Base-by-base conservation (phyloP, 768 basidiomycete genomes). In the Aureoboletus auriporus region DNA sequence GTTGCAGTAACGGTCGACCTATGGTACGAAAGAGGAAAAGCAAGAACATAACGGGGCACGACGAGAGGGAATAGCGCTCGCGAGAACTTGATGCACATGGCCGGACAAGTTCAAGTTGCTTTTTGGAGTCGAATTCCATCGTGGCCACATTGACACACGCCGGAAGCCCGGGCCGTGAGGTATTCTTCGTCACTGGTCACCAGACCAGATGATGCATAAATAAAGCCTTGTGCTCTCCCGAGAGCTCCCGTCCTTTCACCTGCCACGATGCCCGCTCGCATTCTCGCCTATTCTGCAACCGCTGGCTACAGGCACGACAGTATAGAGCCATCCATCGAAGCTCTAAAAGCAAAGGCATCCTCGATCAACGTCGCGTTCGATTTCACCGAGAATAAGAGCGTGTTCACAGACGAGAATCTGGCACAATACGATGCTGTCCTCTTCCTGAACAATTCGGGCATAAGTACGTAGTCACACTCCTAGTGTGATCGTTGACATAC, bases 371-470 rank as follows among this genome's bases (percentile, higher is more conserved):
- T 82, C 43, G 43, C 69, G 20, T 86, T 89, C 50, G 78, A 80
- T 42, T 73, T 80, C 47, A 83, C 85, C 3, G 88, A 89, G 59
- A 84, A 88, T 50, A 65, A 65, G 50, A 53, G 56, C 0, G 64
- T 66, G 51, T 89, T 89, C 66, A 84, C 68, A 6, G 75, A 82
- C 51, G 65, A 69, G 7, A 76, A 69, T 42, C 69, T 89, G 30
- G 63, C 68, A 11, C 61, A 63, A 29, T 90, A 80, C 58, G 86
- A 89, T 56, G 82, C 77, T 0, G 52, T 91, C 26, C 55, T 89
- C 53, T 89, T 91, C 62, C 64, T 89, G 47, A 77, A 75, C 40
- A 88, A 77, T 26, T 83, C 83, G 1, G 83, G 84, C 29, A 80
- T 86, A 68, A 77, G 86, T 83, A 49, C 39, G 75, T 62, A 7